Evolutionary conservation across 179 eudicot genomes (phyloP).

Genomic region (Spinacia oleracea): DNA sequence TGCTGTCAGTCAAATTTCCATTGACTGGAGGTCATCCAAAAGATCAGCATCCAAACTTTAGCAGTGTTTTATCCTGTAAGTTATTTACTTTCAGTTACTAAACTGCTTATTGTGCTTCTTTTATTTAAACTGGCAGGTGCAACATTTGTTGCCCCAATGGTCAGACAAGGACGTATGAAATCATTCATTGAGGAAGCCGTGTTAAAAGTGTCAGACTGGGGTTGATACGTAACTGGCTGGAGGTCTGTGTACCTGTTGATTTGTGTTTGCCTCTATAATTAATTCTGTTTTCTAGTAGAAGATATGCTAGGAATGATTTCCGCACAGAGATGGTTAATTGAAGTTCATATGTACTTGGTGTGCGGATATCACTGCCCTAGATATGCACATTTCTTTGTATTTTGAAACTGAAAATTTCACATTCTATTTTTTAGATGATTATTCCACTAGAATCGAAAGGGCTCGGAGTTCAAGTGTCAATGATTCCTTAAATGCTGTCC

Average conservation of each 20-base stretch:
- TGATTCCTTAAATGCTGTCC: constrained; percentile 36
- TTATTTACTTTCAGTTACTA: background rate
- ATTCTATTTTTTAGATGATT: constrained; percentile 36
- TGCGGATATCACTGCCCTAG: too few species aligned
- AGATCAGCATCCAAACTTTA: background rate
- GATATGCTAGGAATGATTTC: too few species aligned
- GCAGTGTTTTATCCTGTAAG: too few species aligned
- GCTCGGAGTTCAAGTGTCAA: constrained; percentile 53
- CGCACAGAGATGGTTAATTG: too few species aligned
- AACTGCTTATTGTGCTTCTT: constrained; percentile 14
- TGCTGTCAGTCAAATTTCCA: constrained; percentile 49
- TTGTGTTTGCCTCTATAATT: too few species aligned
- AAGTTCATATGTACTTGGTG: too few species aligned
- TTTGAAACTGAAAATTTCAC: background rate
- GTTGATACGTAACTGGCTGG: too few species aligned
- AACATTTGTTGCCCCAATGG: constrained; percentile 70
- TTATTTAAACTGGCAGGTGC: constrained; percentile 54
- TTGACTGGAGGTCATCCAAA: too few species aligned
- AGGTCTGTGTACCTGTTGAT: too few species aligned
- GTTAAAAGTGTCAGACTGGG: constrained; percentile 77
- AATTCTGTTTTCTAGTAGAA: too few species aligned
- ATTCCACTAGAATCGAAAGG: constrained; percentile 45
- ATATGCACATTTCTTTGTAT: background rate
- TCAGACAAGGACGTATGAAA: constrained; percentile 55
- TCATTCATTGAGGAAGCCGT: constrained; percentile 78